A percentile compares a stretch with the other conserved stretches of the same genome.
These are phyloP conservation scores for Kondoa malvinella DNA, from an alignment of 768 basidiomycete species.

Conservation along the genomic window DNA sequence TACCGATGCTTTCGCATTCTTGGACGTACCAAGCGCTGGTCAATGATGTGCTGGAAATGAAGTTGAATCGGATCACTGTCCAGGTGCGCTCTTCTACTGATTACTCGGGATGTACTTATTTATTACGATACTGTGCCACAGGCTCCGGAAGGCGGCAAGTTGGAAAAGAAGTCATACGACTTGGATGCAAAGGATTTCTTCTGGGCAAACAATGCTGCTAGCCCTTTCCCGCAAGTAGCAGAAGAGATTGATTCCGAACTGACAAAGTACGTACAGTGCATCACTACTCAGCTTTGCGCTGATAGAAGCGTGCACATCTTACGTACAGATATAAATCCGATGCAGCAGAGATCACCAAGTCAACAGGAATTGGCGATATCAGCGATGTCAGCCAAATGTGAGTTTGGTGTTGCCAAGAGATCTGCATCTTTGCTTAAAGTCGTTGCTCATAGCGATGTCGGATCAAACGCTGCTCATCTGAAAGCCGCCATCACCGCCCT, in stretches of 20 bases:
- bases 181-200: conserved; percentile 98
- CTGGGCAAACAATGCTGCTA: conserved; percentile 90
- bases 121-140: conserved; percentile 18
- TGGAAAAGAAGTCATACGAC: conserved; percentile 66
- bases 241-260: conserved; percentile 89
- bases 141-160: conserved; percentile 41
- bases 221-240: conserved; percentile 94
- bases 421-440: no score
- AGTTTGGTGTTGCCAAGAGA: conserved; percentile 27
- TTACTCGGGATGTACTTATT: not conserved
- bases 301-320: not conserved
- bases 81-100: conserved; percentile 30
- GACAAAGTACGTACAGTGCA: conserved; percentile 45
- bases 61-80: conserved; percentile 82
- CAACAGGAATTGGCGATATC: conserved; percentile 87
- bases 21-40: conserved; percentile 99
- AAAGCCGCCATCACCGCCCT: conserved; percentile 95
- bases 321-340: conserved; percentile 53
- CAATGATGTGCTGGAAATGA: conserved; percentile 93
- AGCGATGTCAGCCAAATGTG: conserved; percentile 88
- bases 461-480: conserved; percentile 79
- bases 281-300: not conserved
- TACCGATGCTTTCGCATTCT: conserved; percentile 82
- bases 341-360: conserved; percentile 87
- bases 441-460: conserved; percentile 52